Conservation (phyloP, 192 early-diverging fungal species). For the Coemansia sp. region DNA sequence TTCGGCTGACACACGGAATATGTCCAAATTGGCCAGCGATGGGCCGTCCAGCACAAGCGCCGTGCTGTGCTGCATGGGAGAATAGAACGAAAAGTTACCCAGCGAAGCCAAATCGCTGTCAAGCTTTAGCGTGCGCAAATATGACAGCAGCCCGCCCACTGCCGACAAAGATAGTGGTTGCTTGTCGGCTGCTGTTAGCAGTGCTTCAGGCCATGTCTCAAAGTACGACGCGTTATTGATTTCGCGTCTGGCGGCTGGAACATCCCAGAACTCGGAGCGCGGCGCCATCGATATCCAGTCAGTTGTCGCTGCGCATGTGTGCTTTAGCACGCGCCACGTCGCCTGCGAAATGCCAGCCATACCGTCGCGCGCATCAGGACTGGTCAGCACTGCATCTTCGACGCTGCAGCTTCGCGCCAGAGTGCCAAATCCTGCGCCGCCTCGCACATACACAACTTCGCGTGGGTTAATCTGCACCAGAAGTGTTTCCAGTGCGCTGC, state of each 20-base stretch:
- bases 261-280: conserved; percentile 57
- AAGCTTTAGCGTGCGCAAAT: conserved; percentile 85
- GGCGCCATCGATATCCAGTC: conserved; percentile 51
- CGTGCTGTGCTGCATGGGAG: conserved; percentile 73
- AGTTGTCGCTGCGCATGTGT: conserved; percentile 40
- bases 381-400: conserved; percentile 12
- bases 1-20: conserved; percentile 83
- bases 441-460: conserved; percentile 74
- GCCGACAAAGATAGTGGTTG: conserved; percentile 55
- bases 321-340: conserved; percentile 56
- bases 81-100: conserved; percentile 79
- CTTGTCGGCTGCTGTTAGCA: conserved; percentile 47
- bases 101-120: conserved; percentile 84
- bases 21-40: conserved; percentile 88
- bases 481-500: conserved; percentile 90
- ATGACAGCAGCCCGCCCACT: conserved; percentile 79
- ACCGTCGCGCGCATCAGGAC: conserved; percentile 51
- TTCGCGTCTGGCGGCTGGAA: conserved; percentile 34
- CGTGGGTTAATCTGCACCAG: conserved; percentile 88
- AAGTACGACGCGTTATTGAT: conserved; percentile 40
- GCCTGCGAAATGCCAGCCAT: conserved; percentile 53
- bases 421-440: conserved; percentile 38
- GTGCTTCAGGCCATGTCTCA: conserved; percentile 52
- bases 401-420: conserved; percentile 15
- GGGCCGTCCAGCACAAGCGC: conserved; percentile 90